A percentile compares a stretch with the other conserved stretches of the same genome.
Conservation (phyloP, 148 eudicot genomes). For the Fallopia convolvulus region DNA sequence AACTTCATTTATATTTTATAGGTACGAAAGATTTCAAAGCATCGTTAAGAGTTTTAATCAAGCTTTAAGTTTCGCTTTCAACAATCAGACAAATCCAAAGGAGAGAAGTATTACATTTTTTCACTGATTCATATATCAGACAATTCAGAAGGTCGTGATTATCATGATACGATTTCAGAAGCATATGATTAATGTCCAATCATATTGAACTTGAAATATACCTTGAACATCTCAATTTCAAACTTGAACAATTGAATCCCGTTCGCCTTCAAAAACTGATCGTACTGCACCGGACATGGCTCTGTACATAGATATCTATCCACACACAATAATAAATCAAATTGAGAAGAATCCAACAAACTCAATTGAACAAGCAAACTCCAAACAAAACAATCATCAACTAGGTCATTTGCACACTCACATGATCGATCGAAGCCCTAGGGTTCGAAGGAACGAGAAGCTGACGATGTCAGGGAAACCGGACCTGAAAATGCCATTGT, state of each 20-base stretch:
- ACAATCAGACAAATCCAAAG: background rate
- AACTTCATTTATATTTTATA: background rate
- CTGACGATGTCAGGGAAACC: conserved; percentile 37
- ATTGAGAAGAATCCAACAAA: background rate
- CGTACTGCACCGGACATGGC: conserved; percentile 32
- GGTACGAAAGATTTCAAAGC: no score
- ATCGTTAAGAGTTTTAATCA: no score
- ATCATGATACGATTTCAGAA: background rate
- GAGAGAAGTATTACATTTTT: background rate
- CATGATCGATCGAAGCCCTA: conserved; percentile 42
- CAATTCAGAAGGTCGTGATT: background rate
- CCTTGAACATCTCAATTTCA: conserved; percentile 43
- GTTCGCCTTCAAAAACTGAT: conserved; percentile 30
- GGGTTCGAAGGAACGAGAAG: conserved; percentile 35
- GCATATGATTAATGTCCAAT: background rate
- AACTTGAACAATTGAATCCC: conserved; percentile 36
- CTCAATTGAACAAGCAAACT: background rate
- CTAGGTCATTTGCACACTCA: conserved; percentile 11
- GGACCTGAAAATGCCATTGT: conserved; percentile 37
- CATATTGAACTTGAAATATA: conserved; percentile 13
- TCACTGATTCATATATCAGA: background rate
- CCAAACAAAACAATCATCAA: background rate
- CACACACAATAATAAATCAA: background rate
- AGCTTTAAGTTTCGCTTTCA: background rate
- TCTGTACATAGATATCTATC: conserved; percentile 43